Evolutionary conservation across 768 basidiomycete species (phyloP).

Genomic region (Lentinula raphanica): DNA sequence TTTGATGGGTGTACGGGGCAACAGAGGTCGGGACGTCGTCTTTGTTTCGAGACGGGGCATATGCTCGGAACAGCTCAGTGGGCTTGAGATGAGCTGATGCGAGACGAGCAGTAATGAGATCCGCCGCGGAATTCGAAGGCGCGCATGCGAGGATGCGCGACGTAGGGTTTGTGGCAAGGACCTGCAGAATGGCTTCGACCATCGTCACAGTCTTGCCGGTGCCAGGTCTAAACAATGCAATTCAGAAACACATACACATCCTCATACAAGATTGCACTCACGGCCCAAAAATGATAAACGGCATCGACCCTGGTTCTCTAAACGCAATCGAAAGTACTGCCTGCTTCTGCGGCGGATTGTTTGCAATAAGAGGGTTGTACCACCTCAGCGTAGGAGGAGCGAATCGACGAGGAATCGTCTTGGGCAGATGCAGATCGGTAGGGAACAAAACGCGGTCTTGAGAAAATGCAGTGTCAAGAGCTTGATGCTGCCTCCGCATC

Average conservation of each 20-base stretch:
- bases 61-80: slow-evolving; percentile 48
- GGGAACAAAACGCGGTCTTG: slow-evolving; percentile 52
- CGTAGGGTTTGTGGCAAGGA: slow-evolving; percentile 31
- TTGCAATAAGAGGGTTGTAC: slow-evolving; percentile 36
- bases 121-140: slow-evolving; percentile 63
- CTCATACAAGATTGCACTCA: slow-evolving; percentile 24
- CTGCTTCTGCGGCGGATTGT: slow-evolving; percentile 42
- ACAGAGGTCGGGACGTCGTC: slow-evolving; percentile 42
- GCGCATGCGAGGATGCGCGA: slow-evolving; percentile 55
- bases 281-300: slow-evolving; percentile 63
- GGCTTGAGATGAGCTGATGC: slow-evolving; percentile 15
- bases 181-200: slow-evolving; percentile 54
- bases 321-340: slow-evolving; percentile 44
- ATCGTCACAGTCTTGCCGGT: slow-evolving; percentile 67
- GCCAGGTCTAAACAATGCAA: slow-evolving; percentile 38
- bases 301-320: slow-evolving; percentile 39
- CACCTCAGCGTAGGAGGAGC: slow-evolving; percentile 19
- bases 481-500: slow-evolving; percentile 55
- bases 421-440: slow-evolving; percentile 20
- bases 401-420: slow-evolving; percentile 8
- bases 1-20: slow-evolving; percentile 27
- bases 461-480: slow-evolving; percentile 39
- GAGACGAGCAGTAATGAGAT: slow-evolving; percentile 49
- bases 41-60: slow-evolving; percentile 45
- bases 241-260: not conserved